Evolutionary conservation across 108 stramenopile species (phyloP), one percentile per base, ranked within the genome.

Genomic region (Cylindrotheca fusiformis): DNA sequence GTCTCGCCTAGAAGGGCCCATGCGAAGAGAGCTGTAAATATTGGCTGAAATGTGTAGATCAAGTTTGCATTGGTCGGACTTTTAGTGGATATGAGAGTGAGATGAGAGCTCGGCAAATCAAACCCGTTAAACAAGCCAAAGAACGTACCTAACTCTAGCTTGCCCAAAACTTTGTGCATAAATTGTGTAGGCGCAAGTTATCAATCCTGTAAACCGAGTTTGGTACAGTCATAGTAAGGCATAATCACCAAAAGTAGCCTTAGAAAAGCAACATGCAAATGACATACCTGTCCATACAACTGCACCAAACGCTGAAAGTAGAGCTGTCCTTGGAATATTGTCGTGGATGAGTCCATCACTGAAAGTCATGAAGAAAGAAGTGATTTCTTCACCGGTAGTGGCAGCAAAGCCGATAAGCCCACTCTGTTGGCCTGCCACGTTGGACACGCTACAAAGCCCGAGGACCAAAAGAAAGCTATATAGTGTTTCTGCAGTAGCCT

Each of bases 161-260:
- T 95, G 94, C 6, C 91, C 94, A 69, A 76, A 95, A 51, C 76
- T 78, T 75, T 95, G 94, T 6, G 91, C 91, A 52, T 77, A 92
- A 24, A 92, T 91, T 0, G 73, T 74, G 75, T 88, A 91, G 0
- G 89, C 94, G 55, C 87, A 89, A 0, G 89, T 91, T 6, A 92
- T 71, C 72, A 68, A 79, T 0, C 94, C 58, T 59, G 12, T 36
- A 19, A 33, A 21, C 14, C 5, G 26, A 2, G 58, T 24, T 20
- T 33, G 22, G 1, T 14, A n/a, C n/a, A n/a, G n/a, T n/a, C 17
- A 46, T n/a, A 46, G 0, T 46, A 46, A 18, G 1, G n/a, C 45
- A n/a, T n/a, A n/a, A 46, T 18, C 17, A 1, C 45, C 17, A 46
- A 46, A 17, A 46, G 45, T 46, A n/a, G 45, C n/a, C 18, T 46